These are phyloP conservation scores for Zygnema circumcarinatum DNA, from an alignment of 139 green algal genomes.

Conservation along the genomic window DNA sequence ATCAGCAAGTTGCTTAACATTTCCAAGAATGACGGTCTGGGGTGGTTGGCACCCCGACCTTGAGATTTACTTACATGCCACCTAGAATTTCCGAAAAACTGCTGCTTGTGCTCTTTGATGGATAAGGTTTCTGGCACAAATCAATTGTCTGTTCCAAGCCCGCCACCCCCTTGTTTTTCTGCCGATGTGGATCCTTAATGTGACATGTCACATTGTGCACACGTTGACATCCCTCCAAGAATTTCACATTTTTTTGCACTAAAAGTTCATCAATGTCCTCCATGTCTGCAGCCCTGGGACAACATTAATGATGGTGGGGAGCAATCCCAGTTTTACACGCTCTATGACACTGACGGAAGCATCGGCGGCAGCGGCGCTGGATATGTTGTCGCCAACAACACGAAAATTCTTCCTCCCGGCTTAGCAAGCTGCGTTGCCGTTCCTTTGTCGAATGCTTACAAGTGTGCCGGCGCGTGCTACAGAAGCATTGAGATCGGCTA, in stretches of 20 bases:
- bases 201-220: neutral
- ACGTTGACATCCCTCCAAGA: neutral
- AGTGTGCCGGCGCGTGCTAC: conserved; percentile 33
- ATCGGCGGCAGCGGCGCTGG: neutral
- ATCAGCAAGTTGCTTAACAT: no score
- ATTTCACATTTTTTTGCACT: neutral
- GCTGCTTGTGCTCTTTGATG: no score
- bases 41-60: no score
- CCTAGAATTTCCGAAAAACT: no score
- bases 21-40: no score
- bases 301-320: neutral
- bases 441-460: conserved; percentile 34
- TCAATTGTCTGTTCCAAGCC: no score
- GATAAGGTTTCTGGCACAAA: no score
- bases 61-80: no score
- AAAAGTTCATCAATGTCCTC: neutral
- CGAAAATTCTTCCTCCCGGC: conserved; percentile 17
- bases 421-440: neutral
- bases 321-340: conserved; percentile 5
- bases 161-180: neutral
- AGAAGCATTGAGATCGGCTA: conserved; percentile 23
- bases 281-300: conserved; percentile 7
- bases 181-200: neutral
- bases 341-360: conserved; percentile 24
- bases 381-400: conserved; percentile 28